Percentiles rank a stretch among this genome's conserved stretches.
Evolutionary conservation across 2,329 filamentous ascomycete genomes (phyloP).

Genomic region (Arthrobotrys musiformis): DNA sequence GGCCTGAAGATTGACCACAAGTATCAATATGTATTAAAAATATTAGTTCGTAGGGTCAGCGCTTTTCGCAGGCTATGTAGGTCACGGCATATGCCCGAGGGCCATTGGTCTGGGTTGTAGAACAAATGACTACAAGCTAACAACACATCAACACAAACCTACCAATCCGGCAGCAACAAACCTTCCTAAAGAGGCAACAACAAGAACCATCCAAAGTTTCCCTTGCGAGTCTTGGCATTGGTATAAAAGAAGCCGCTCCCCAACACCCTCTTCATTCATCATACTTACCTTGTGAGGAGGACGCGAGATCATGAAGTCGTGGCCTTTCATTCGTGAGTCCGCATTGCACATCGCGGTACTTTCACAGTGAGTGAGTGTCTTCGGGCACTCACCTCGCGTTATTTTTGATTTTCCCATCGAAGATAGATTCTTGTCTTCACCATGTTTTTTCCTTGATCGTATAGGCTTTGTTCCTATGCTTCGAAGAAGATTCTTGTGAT

Average conservation of each 20-base stretch:
- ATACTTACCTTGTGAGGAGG: constrained; percentile 18
- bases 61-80: too few relatives aligned
- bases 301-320: constrained; percentile 3
- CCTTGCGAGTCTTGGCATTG: background rate
- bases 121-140: too few relatives aligned
- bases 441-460: background rate
- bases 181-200: too few relatives aligned
- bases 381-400: constrained; percentile 1
- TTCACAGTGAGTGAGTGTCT: background rate
- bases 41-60: too few relatives aligned
- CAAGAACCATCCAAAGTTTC: too few relatives aligned
- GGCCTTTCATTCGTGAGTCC: background rate
- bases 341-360: constrained; percentile 23
- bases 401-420: background rate
- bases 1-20: too few relatives aligned
- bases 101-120: too few relatives aligned
- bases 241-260: background rate
- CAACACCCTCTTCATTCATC: background rate
- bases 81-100: too few relatives aligned
- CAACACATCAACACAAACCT: too few relatives aligned
- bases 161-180: too few relatives aligned
- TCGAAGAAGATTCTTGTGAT: background rate
- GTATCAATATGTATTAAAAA: too few relatives aligned
- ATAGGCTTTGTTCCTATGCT: background rate
- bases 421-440: background rate